These are phyloP conservation scores for Aethionema arabicum DNA, from an alignment of 345 rosid genomes.

Conservation along the genomic window DNA sequence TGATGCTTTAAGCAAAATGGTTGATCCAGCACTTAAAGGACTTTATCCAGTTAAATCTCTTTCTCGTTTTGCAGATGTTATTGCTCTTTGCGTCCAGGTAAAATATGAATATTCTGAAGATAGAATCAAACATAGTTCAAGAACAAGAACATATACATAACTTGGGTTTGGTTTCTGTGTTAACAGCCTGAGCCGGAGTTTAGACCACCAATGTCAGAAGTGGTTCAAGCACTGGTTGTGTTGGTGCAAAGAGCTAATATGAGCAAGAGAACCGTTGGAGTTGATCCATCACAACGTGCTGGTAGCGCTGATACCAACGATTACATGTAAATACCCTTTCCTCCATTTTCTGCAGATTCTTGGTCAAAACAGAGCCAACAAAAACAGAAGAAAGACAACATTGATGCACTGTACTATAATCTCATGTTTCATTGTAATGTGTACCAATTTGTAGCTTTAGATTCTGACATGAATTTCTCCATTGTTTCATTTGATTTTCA, in stretches of 20 bases:
- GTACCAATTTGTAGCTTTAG: slow-evolving; percentile 7
- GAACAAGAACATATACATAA: slow-evolving; percentile 6
- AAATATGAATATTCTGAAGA: neutral
- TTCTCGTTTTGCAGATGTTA: slow-evolving; percentile 95
- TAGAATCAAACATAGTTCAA: neutral
- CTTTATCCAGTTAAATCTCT: slow-evolving; percentile 95
- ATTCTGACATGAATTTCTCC: neutral
- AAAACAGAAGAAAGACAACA: neutral
- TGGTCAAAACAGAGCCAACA: neutral
- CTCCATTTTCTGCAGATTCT: slow-evolving; percentile 7
- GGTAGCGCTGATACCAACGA: slow-evolving; percentile 30
- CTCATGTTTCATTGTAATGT: slow-evolving; percentile 13
- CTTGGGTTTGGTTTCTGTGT: slow-evolving; percentile 5
- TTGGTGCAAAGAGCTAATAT: slow-evolving; percentile 92
- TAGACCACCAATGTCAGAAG: slow-evolving; percentile 97
- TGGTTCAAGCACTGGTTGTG: slow-evolving; percentile 88
- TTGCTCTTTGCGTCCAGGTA: slow-evolving; percentile 99
- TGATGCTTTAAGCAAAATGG: slow-evolving; percentile 91
- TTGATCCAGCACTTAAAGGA: slow-evolving; percentile 88
- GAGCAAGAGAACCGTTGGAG: slow-evolving; percentile 91
- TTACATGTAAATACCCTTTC: slow-evolving; percentile 38
- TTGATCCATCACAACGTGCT: slow-evolving; percentile 41
- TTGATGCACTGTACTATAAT: slow-evolving; percentile 16
- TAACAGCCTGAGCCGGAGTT: slow-evolving; percentile 94
- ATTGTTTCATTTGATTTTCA: neutral